Conservation (phyloP, 495 filamentous ascomycete genomes). For the Penicillium bovifimosum region DNA sequence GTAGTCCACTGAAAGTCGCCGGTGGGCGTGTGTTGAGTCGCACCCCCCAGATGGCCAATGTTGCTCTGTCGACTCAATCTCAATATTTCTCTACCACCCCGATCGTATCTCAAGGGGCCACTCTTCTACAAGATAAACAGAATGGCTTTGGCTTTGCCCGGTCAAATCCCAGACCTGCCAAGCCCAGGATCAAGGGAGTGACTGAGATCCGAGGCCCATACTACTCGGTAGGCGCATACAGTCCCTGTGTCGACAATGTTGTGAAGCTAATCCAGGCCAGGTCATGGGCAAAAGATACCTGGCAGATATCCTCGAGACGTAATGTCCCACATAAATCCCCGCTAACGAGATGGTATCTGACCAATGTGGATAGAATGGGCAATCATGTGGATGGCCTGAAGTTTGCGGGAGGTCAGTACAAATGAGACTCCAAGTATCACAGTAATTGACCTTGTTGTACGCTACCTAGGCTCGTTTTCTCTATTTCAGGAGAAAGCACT, state of each 20-base stretch:
- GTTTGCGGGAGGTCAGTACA: constrained; percentile 46
- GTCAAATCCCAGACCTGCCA: constrained; percentile 45
- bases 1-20: neutral
- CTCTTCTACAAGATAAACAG: constrained; percentile 46
- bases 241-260: neutral
- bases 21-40: constrained; percentile 1
- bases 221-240: constrained; percentile 37
- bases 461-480: constrained; percentile 43
- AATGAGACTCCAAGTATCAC: neutral
- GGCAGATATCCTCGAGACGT: constrained; percentile 49
- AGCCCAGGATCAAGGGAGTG: constrained; percentile 46
- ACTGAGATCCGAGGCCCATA: constrained; percentile 55
- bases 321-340: neutral
- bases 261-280: constrained; percentile 12
- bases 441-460: neutral
- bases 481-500: constrained; percentile 44
- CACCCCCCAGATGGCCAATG: constrained; percentile 9
- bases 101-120: constrained; percentile 16
- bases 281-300: constrained; percentile 51
- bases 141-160: constrained; percentile 50
- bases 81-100: constrained; percentile 18
- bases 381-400: constrained; percentile 52
- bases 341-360: neutral
- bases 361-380: constrained; percentile 36
- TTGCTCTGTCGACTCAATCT: neutral